These are phyloP conservation scores for Starmerella stellata DNA, from an alignment of 805 yeast genomes.

Conservation along the genomic window DNA sequence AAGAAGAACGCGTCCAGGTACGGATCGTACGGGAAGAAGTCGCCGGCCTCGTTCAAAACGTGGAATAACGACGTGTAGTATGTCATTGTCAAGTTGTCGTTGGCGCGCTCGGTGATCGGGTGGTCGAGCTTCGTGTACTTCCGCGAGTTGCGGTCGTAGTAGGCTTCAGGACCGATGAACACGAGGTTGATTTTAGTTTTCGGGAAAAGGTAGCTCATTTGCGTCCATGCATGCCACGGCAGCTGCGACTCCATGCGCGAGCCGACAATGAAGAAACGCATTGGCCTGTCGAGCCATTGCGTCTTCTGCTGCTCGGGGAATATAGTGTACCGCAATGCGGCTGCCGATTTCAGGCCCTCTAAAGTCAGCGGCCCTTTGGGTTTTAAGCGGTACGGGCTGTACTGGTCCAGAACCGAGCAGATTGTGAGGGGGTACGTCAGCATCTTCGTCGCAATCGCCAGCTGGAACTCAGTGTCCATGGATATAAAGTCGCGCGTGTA, in stretches of 20 bases:
- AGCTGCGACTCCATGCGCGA: conserved; percentile 85
- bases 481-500: conserved; percentile 85
- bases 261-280: conserved; percentile 77
- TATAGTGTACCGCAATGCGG: conserved; percentile 79
- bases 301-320: conserved; percentile 44
- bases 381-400: conserved; percentile 61
- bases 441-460: conserved; percentile 90
- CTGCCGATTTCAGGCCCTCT: conserved; percentile 84
- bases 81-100: conserved; percentile 51
- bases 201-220: conserved; percentile 71
- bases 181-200: conserved; percentile 66
- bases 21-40: conserved; percentile 95
- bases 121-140: conserved; percentile 38
- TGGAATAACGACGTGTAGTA: conserved; percentile 87
- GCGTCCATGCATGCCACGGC: conserved; percentile 93
- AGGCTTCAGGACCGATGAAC: conserved; percentile 85
- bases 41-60: conserved; percentile 76
- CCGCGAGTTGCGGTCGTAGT: conserved; percentile 53
- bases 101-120: conserved; percentile 45
- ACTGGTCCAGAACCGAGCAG: conserved; percentile 64
- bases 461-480: conserved; percentile 91
- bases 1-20: conserved; percentile 80
- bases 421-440: conserved; percentile 84
- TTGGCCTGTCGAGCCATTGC: conserved; percentile 60
- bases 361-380: conserved; percentile 78